phyloP scores from a whole-genome alignment of 129 eudicot genomes.

The Helianthus tuberosus region DNA sequence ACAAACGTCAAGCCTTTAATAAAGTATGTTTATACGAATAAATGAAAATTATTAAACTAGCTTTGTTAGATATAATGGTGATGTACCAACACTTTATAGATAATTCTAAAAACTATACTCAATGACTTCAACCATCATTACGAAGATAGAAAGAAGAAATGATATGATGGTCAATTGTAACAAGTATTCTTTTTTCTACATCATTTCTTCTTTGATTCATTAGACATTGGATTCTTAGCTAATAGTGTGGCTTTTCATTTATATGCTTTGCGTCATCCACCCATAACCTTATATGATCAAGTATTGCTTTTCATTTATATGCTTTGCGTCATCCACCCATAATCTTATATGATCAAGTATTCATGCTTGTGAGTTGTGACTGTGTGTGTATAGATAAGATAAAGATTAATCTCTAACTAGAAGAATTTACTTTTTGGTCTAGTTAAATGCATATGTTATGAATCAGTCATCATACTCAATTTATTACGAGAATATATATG shows the following conservation, averaged over 20 bases:
- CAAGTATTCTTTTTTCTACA: background rate
- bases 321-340: background rate
- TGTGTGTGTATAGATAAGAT: background rate
- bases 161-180: background rate
- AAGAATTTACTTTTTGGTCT: background rate
- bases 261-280: background rate
- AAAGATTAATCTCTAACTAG: background rate
- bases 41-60: too few relatives aligned
- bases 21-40: too few relatives aligned
- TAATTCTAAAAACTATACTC: background rate
- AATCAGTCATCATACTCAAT: background rate
- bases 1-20: too few relatives aligned
- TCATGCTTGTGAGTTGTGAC: too few relatives aligned
- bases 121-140: background rate
- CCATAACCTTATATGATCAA: background rate
- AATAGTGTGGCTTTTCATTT: background rate
- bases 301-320: background rate
- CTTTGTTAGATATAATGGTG: too few relatives aligned
- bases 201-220: conserved; percentile 1
- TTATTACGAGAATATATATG: background rate
- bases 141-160: background rate
- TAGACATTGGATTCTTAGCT: background rate
- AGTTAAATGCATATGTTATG: background rate
- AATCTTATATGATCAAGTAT: background rate
- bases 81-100: background rate